Conservation (phyloP, 768 basidiomycete genomes). For the Leccinum uliginosum region DNA sequence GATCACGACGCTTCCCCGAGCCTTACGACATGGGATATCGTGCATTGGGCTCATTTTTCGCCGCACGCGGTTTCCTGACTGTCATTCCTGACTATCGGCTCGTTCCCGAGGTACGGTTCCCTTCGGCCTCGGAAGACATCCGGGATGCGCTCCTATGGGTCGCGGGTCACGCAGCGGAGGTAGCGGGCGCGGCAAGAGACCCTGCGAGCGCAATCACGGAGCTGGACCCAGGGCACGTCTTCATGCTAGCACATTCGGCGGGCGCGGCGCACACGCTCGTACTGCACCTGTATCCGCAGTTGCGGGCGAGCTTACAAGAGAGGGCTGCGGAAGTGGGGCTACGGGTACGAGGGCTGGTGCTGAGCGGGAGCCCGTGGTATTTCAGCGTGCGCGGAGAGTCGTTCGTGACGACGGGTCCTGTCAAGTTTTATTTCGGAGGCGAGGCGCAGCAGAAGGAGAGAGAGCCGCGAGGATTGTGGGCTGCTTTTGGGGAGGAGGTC, state of each 20-base stretch:
- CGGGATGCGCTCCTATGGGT: constrained; percentile 58
- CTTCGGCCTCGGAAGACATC: constrained; percentile 45
- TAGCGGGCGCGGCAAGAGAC: constrained; percentile 10
- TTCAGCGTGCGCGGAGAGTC: constrained; percentile 26
- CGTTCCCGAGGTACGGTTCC: constrained; percentile 52
- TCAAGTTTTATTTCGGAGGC: constrained; percentile 34
- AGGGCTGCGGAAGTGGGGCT: constrained; percentile 15
- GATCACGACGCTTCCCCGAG: constrained; percentile 43
- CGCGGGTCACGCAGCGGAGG: constrained; percentile 32
- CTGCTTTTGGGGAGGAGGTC: constrained; percentile 31
- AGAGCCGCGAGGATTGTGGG: constrained; percentile 40
- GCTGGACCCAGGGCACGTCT: constrained; percentile 39
- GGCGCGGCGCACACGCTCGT: constrained; percentile 51
- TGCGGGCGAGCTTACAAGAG: constrained; percentile 32
- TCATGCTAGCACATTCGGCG: constrained; percentile 59
- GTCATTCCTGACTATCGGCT: constrained; percentile 69
- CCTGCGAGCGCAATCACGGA: constrained; percentile 3
- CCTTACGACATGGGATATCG: constrained; percentile 50
- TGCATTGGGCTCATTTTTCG: constrained; percentile 58
- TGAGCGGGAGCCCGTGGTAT: constrained; percentile 45
- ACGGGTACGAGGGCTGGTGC: constrained; percentile 40
- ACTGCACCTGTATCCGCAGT: constrained; percentile 32
- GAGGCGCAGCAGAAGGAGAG: constrained; percentile 38
- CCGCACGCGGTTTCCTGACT: constrained; percentile 53
- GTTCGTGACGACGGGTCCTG: constrained; percentile 23